A percentile compares a stretch with the other conserved stretches of the same genome.
Evolutionary conservation across 176 grass and related monocot species (phyloP).

Genomic region (Oryza longistaminata): DNA sequence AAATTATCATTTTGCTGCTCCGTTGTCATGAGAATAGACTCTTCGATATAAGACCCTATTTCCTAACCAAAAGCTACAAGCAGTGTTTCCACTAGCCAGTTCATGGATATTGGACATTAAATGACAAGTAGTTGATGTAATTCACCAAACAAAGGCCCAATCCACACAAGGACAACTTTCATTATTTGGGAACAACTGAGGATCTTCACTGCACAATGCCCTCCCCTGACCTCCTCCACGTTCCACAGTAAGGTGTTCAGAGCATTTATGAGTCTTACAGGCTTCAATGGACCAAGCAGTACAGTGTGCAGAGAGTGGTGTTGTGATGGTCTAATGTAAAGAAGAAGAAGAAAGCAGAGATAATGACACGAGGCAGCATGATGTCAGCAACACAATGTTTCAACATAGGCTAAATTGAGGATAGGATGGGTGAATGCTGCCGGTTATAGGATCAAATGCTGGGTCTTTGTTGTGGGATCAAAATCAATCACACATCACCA

Average conservation of each 20-base stretch:
- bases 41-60: neutral
- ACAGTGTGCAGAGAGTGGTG: neutral
- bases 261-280: conserved; percentile 15
- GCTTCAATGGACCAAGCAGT: conserved; percentile 18
- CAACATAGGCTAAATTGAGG: neutral
- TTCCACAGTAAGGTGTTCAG: neutral
- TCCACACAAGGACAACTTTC: neutral
- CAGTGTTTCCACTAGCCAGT: conserved; percentile 8
- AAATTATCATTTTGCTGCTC: neutral
- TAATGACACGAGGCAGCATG: neutral
- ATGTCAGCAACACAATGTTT: neutral
- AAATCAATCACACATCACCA: neutral
- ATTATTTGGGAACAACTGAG: conserved; percentile 10
- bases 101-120: neutral
- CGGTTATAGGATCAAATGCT: neutral
- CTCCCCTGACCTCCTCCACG: conserved; percentile 6
- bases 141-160: conserved; percentile 7
- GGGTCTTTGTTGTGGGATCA: neutral
- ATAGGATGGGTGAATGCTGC: neutral
- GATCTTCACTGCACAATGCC: conserved; percentile 5
- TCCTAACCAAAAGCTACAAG: conserved; percentile 2
- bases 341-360: neutral
- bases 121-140: neutral
- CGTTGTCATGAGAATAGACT: neutral
- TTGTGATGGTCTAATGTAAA: neutral